Conservation (phyloP, 441 rosid species). For the Arabidopsis lyrata region DNA sequence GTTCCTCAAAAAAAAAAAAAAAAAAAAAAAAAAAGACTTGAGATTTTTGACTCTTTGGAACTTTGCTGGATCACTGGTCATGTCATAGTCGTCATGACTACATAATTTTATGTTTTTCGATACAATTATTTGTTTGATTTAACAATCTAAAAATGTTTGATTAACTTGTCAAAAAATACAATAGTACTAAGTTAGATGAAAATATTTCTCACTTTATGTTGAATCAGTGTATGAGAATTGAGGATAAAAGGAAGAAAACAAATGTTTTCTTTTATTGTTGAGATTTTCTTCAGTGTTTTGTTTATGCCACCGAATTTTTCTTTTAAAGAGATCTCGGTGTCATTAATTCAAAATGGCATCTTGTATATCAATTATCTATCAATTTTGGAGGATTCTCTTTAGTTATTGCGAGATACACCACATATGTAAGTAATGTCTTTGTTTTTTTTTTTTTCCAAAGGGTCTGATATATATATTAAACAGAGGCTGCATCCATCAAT, state of each 20-base stretch:
- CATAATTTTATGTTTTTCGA: not conserved
- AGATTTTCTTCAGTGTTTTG: not conserved
- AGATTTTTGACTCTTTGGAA: not conserved
- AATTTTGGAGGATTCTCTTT: conserved; percentile 15
- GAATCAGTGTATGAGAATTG: not conserved
- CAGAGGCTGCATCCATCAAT: too few species aligned
- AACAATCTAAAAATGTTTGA: not conserved
- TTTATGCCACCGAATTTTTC: not conserved
- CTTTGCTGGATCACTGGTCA: not conserved
- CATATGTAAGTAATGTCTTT: too few species aligned
- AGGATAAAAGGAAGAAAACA: not conserved
- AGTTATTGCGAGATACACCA: conserved; percentile 1
- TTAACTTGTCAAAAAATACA: not conserved
- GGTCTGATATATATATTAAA: too few species aligned
- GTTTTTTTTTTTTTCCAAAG: too few species aligned
- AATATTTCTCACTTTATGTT: not conserved
- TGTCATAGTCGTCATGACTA: conserved; percentile 19
- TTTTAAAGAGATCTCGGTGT: conserved; percentile 15
- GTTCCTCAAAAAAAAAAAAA: not conserved
- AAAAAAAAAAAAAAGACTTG: not conserved
- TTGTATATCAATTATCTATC: too few species aligned
- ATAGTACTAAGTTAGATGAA: not conserved
- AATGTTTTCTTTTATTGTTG: conserved; percentile 3
- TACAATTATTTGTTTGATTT: not conserved
- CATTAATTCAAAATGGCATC: conserved; percentile 16